Evolutionary conservation across 192 early-diverging fungal species (phyloP), one percentile per base, ranked within the genome.

Genomic region (Coemansia sp.): DNA sequence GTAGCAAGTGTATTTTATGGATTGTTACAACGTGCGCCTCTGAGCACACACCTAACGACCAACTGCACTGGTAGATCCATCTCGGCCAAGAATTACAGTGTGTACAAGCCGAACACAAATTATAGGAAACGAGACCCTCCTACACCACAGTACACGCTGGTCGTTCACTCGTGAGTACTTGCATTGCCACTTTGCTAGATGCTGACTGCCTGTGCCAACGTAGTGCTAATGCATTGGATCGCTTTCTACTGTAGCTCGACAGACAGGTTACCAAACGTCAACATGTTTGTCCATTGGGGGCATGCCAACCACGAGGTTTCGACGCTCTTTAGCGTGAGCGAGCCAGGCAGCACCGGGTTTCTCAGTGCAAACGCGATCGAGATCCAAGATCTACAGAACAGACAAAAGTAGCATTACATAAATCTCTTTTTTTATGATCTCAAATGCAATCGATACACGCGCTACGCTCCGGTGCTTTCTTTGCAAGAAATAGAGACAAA

Each of bases 71-170:
- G 26, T 21, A 12, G 33, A 26, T 56, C 38, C 30, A 60, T 5
- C 6, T 55, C 39, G 21, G 62, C 20, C 23, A 51, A 51, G 1
- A 60, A 38, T 16, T 76, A 69, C 45, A 52, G 43, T 12, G 39
- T 81, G 30, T 81, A 81, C 66, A 69, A 60, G 60, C 78, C 78
- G 41, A 33, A 58, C 1, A 11, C 15, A 45, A 67, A 60, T 8
- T 81, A 76, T 64, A 81, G 69, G 51, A 81, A 81, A 49, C 69
- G 73, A n/a, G 52, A 46, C 34, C 64, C 73, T 30, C 67, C 66
- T 15, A 41, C 70, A 60, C 69, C 78, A 30, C 73, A 76, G 58
- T 66, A 69, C 63, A 67, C 63, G 2, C 26, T 76, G 35, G 64
- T 57, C 6, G 70, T 68, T 5, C 60, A 59, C n/a, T 8, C 21